Evolutionary conservation across 2,329 filamentous ascomycete genomes (phyloP).

Genomic region (Elsinoe necatrix): DNA sequence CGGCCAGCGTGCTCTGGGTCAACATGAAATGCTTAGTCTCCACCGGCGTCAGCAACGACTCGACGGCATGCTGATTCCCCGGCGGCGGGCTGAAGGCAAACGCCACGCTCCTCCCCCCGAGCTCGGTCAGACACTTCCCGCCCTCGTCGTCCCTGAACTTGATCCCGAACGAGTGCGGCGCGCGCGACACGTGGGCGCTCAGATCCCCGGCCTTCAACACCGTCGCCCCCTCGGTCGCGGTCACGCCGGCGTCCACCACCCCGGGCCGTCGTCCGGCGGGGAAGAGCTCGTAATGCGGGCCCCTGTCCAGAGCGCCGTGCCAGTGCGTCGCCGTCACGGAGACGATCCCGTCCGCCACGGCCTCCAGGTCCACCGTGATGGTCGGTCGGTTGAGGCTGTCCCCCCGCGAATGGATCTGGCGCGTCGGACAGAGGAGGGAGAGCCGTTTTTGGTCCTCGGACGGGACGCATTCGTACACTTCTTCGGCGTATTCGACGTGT

Average conservation of each 20-base stretch:
- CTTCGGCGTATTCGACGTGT: slow-evolving; percentile 57
- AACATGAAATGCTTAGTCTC: slow-evolving; percentile 37
- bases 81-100: slow-evolving; percentile 49
- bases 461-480: slow-evolving; percentile 47
- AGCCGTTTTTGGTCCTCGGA: slow-evolving; percentile 41
- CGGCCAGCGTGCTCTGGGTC: slow-evolving; percentile 38
- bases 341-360: slow-evolving; percentile 51
- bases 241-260: slow-evolving; percentile 32
- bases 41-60: slow-evolving; percentile 46
- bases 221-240: slow-evolving; percentile 38
- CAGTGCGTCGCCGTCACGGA: slow-evolving; percentile 53
- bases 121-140: slow-evolving; percentile 46
- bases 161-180: slow-evolving; percentile 47
- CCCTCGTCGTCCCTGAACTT: slow-evolving; percentile 46
- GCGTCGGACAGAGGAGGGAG: slow-evolving; percentile 50
- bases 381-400: slow-evolving; percentile 51
- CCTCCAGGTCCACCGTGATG: slow-evolving; percentile 49
- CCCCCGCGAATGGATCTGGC: slow-evolving; percentile 45
- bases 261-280: slow-evolving; percentile 47
- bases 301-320: slow-evolving; percentile 43
- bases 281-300: slow-evolving; percentile 52
- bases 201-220: slow-evolving; percentile 46
- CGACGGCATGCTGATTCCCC: slow-evolving; percentile 45
- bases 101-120: slow-evolving; percentile 49
- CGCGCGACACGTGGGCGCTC: slow-evolving; percentile 43